Base-by-base conservation (phyloP, 202 grass and related monocot genomes). In the Eragrostis tef region DNA sequence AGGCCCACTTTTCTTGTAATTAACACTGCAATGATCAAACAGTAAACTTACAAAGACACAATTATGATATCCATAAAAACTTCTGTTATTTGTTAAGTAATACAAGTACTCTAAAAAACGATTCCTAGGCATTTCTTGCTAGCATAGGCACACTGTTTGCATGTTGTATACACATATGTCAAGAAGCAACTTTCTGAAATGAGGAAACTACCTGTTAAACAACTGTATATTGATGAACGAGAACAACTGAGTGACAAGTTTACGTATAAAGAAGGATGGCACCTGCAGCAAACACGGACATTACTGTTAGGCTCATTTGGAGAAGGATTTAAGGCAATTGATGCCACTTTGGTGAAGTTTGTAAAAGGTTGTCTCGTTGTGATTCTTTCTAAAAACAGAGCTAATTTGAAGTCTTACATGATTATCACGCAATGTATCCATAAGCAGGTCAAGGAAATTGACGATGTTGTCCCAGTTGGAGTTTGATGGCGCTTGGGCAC, bases 191-290 rank as follows among this genome's bases (percentile, higher is more conserved):
- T 44, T 79, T 77, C 10, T 72, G 52, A 60, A 44, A 47, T 16
- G 56, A 83, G 17, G 26, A 81, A 67, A 75, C 22, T 95, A 98
- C 96, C 96, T 98, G 75, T 98, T 98, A 83, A 98, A 98, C 71
- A 98, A 81, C 58, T 98, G 96, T 88, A 93, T 95, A 86, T 98
- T 98, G 73, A 98, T 91, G 74, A 95, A 98, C 21, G 96, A 94
- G 76, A 98, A 98, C 79, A 98, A 86, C 64, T 98, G 96, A 57
- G 89, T 93, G 60, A 95, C 81, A 46, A 98, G 96, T 86, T 98
- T 98, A 67, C 92, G 96, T 51, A 95, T 93, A 81, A 98, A 98
- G 80, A 98, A 95, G 63, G 92, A 91, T 15, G 90, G 92, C 53
- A 98, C 96, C 94, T 98, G 83, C 50, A 87, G 64, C 70, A 93